Base-by-base conservation (phyloP, 352 stramenopile genomes). In the Stramenopiles sp. region DNA sequence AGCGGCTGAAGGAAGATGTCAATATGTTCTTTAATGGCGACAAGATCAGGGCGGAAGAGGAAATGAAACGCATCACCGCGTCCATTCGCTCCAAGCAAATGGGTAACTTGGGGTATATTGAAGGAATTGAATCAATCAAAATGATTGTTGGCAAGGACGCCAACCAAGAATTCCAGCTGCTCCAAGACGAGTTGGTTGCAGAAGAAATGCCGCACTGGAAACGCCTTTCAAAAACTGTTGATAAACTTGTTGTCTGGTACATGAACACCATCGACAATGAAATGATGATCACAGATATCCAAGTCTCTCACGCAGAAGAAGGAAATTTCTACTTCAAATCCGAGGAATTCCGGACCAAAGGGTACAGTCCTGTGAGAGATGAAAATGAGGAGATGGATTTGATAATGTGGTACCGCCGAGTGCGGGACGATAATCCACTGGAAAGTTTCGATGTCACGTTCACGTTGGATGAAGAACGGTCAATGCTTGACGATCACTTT, bases 11-110 rank as follows among this genome's bases (percentile, higher is more conserved):
- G 53, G 53, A 71, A 71, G 53, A 71, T 71, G 53, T 71, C 6
- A 71, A 71, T 6, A 71, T 71, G 53, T 71, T 71, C 35, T 71
- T 71, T 6, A 71, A 71, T 71, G 53, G 53, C 2, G 53, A 2
- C 4, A 2, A 71, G 35, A 6, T 71, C 33, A 31, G 53, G 4
- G 2, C 33, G 12, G 53, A 71, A 71, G 2, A 71, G 53, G 53
- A 71, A 71, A 71, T 71, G 53, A 71, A 71, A 33, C 2, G 53
- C 2, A 71, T 71, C 6, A 6, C 2, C 33, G 53, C 53, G 35
- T 71, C 53, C 6, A 71, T 71, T 71, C 2, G 53, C 1, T 35
- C 33, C 53, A 71, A 6, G 53, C 53, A 71, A 71, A 71, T 4
- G 35, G 53, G 53, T 6, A 71, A 71, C 35, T 71, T 71, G 35